These are phyloP conservation scores for Hypoxylon fuscum DNA, from an alignment of 495 filamentous ascomycete genomes.

Conservation along the genomic window DNA sequence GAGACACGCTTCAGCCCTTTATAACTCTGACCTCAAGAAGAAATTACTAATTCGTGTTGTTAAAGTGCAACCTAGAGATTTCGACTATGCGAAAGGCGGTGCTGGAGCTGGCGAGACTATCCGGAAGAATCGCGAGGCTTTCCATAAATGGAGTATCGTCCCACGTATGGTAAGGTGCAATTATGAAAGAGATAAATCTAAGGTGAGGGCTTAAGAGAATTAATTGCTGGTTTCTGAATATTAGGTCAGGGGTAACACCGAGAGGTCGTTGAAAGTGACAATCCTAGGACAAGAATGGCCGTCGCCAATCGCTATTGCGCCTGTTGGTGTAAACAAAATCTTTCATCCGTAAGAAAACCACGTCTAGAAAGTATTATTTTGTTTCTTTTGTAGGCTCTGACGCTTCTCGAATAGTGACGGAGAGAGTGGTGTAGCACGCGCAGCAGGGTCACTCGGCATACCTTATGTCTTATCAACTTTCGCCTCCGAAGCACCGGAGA, in stretches of 20 bases:
- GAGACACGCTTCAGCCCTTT: too few species aligned
- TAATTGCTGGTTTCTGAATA: too few species aligned
- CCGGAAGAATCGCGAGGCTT: slow-evolving; percentile 70
- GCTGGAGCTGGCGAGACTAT: slow-evolving; percentile 72
- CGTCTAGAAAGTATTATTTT: not conserved
- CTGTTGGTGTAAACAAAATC: not conserved
- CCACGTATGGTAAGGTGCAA: slow-evolving; percentile 60
- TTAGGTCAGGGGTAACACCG: slow-evolving; percentile 45
- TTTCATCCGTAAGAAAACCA: not conserved
- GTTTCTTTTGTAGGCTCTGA: not conserved
- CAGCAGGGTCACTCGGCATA: not conserved
- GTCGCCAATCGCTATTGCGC: slow-evolving; percentile 26
- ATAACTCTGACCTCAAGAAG: too few species aligned
- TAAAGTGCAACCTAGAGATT: slow-evolving; percentile 60
- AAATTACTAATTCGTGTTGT: too few species aligned
- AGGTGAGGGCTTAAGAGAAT: too few species aligned
- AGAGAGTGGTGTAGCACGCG: slow-evolving; percentile 1
- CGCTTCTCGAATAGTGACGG: not conserved
- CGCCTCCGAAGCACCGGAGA: slow-evolving; percentile 11
- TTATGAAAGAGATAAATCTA: too few species aligned
- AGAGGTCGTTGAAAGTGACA: slow-evolving; percentile 61
- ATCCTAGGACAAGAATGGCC: slow-evolving; percentile 64
- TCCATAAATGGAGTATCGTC: slow-evolving; percentile 70
- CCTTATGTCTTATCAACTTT: not conserved
- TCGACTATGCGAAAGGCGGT: slow-evolving; percentile 70